A percentile compares a stretch with the other conserved stretches of the same genome.
Conservation (phyloP, 805 yeast species). For the Candida adriatica region DNA sequence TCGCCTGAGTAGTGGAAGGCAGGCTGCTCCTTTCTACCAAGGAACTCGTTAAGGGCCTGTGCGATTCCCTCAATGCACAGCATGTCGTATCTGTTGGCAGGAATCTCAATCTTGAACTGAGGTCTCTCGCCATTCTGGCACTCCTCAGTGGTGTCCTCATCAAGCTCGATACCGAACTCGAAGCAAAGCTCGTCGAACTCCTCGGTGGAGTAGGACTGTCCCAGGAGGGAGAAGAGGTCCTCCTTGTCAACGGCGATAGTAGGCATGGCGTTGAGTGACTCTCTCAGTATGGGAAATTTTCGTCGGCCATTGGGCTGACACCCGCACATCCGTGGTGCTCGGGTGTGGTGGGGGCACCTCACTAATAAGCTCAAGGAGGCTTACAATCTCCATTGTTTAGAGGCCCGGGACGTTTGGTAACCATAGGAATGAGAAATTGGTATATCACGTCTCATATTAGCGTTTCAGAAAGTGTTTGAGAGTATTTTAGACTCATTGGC, state of each 20-base stretch:
- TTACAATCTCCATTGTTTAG: too few relatives aligned
- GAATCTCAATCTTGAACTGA: constrained; percentile 93
- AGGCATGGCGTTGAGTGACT: constrained; percentile 55
- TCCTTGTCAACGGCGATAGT: constrained; percentile 93
- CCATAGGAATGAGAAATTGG: too few relatives aligned
- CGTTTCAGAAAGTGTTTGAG: too few relatives aligned
- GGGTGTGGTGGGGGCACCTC: too few relatives aligned
- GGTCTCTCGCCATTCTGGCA: constrained; percentile 84
- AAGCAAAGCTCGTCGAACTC: constrained; percentile 97
- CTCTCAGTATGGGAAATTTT: not conserved
- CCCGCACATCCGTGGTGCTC: not conserved
- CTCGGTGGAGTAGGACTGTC: constrained; percentile 62
- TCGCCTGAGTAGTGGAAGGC: constrained; percentile 55
- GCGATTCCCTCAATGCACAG: constrained; percentile 98
- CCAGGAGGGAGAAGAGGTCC: constrained; percentile 81
- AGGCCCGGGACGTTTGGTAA: too few relatives aligned
- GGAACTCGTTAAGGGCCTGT: constrained; percentile 85
- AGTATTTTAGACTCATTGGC: too few relatives aligned
- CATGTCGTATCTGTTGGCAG: constrained; percentile 98
- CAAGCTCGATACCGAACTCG: constrained; percentile 95
- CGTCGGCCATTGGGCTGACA: too few relatives aligned
- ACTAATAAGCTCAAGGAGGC: too few relatives aligned
- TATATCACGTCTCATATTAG: too few relatives aligned
- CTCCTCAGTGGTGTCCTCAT: constrained; percentile 87
- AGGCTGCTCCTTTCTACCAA: constrained; percentile 66